phyloP scores from a whole-genome alignment of 129 eudicot genomes.

The Dittrichia graveolens region DNA sequence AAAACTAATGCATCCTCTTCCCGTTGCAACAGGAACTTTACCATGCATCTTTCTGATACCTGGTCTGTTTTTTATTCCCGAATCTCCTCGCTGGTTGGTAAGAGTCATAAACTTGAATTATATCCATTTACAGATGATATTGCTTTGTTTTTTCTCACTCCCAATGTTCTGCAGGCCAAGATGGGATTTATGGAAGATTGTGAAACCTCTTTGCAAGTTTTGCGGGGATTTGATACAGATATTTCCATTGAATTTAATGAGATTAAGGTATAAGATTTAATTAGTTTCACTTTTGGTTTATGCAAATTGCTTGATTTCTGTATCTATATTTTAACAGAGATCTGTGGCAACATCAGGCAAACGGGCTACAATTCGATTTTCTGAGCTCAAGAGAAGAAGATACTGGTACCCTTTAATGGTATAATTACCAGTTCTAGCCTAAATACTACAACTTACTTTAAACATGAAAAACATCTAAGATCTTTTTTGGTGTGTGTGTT shows the following conservation, averaged over 20 bases:
- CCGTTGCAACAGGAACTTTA: constrained; percentile 50
- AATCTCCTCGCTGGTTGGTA: constrained; percentile 98
- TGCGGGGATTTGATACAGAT: constrained; percentile 78
- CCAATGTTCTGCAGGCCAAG: constrained; percentile 57
- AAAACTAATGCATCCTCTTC: constrained; percentile 8
- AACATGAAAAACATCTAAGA: background rate
- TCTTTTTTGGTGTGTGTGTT: background rate
- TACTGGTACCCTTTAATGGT: constrained; percentile 88
- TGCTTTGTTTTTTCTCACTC: background rate
- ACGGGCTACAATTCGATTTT: constrained; percentile 56
- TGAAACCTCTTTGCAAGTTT: constrained; percentile 88
- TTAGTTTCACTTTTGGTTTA: background rate
- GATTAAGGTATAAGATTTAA: constrained; percentile 57
- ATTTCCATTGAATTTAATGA: constrained; percentile 65
- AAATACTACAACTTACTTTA: background rate
- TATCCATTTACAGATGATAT: background rate
- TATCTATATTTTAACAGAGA: constrained; percentile 45
- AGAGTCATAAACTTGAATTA: constrained; percentile 29
- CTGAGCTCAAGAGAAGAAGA: constrained; percentile 64
- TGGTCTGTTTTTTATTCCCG: constrained; percentile 82
- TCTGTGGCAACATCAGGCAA: constrained; percentile 68
- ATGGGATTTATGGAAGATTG: constrained; percentile 74
- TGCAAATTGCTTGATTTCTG: constrained; percentile 3
- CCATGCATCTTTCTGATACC: constrained; percentile 77
- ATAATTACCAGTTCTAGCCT: constrained; percentile 23